A percentile compares a stretch with the other conserved stretches of the same genome.
These are phyloP conservation scores for Choiromyces venosus DNA, from an alignment of 495 filamentous ascomycete genomes.

Conservation along the genomic window DNA sequence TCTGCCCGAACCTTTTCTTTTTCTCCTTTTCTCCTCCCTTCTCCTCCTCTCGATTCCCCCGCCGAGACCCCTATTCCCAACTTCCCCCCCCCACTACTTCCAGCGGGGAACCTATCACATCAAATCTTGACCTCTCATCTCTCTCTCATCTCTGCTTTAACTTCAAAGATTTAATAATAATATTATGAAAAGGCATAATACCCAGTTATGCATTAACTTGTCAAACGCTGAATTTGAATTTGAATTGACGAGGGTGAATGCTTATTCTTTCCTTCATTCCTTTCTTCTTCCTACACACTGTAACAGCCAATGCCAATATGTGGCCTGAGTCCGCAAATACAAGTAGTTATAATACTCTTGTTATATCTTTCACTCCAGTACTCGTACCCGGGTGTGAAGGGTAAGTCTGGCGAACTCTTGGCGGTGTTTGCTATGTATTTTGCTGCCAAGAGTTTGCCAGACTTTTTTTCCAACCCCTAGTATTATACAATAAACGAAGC, in stretches of 20 bases:
- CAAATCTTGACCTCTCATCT: neutral
- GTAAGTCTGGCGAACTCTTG: too few relatives aligned
- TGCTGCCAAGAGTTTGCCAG: too few relatives aligned
- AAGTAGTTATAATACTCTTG: too few relatives aligned
- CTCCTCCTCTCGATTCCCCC: neutral
- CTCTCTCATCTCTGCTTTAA: neutral
- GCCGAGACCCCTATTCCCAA: neutral
- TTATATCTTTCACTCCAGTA: neutral
- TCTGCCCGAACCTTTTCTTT: neutral
- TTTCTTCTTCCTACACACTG: too few relatives aligned
- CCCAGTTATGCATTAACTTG: neutral
- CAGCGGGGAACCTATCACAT: neutral
- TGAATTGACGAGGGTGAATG: neutral
- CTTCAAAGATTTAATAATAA: too few relatives aligned
- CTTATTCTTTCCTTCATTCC: neutral
- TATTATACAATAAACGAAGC: too few relatives aligned
- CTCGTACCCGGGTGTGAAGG: too few relatives aligned
- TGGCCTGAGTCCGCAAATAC: neutral
- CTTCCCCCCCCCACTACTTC: too few relatives aligned
- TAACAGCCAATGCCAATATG: neutral
- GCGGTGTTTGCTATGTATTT: too few relatives aligned
- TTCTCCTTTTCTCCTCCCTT: neutral
- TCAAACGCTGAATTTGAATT: neutral
- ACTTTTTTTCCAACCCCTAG: too few relatives aligned
- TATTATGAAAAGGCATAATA: neutral